phyloP scores from a whole-genome alignment of 2,329 filamentous ascomycete species.

The Westerdykella aurantiaca region DNA sequence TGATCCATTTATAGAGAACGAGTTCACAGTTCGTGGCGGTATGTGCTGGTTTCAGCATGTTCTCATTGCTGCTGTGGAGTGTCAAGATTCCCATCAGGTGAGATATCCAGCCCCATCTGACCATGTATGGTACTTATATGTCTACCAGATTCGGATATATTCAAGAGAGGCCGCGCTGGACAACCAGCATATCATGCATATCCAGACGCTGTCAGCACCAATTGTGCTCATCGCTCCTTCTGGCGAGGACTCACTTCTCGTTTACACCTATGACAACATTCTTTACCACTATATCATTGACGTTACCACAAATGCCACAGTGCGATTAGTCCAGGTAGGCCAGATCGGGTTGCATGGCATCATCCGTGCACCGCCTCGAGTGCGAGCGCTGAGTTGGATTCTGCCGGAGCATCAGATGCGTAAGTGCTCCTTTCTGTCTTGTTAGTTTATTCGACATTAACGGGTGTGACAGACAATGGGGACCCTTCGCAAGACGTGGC shows the following conservation, averaged over 20 bases:
- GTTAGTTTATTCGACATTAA: background rate
- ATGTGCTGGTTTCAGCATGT: constrained; percentile 99
- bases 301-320: constrained; percentile 57
- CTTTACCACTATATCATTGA: constrained; percentile 90
- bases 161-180: constrained; percentile 79
- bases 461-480: constrained; percentile 56
- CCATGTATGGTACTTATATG: background rate
- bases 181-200: constrained; percentile 65
- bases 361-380: constrained; percentile 84
- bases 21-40: constrained; percentile 86
- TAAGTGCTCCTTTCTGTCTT: constrained; percentile 31
- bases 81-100: constrained; percentile 70
- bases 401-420: constrained; percentile 82
- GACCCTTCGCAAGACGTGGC: constrained; percentile 95
- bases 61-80: constrained; percentile 87
- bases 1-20: constrained; percentile 73
- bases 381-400: constrained; percentile 92
- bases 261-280: constrained; percentile 95
- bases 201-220: constrained; percentile 71
- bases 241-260: constrained; percentile 87
- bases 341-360: constrained; percentile 98
- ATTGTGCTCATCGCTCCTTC: constrained; percentile 87
- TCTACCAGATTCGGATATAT: constrained; percentile 68
- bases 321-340: constrained; percentile 85
- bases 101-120: constrained; percentile 2